Evolutionary conservation across 805 yeast genomes (phyloP).

Genomic region (Suhomyces emberorum): DNA sequence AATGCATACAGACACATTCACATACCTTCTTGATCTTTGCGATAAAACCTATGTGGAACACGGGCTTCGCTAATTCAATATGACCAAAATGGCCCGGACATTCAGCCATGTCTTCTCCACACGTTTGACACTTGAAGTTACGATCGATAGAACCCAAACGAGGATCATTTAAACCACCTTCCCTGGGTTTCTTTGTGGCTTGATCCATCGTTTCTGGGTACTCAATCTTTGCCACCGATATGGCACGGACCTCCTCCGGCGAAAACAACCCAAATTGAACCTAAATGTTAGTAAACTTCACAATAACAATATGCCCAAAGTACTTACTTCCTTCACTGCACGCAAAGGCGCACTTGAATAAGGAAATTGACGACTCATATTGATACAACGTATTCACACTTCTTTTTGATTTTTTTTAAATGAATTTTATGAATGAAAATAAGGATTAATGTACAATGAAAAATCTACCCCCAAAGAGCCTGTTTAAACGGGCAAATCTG

Average conservation of each 20-base stretch:
- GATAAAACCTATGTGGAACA: constrained; percentile 96
- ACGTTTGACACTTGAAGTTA: constrained; percentile 96
- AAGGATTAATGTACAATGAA: neutral
- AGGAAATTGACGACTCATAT: constrained; percentile 60
- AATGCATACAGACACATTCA: constrained; percentile 97
- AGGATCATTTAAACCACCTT: constrained; percentile 96
- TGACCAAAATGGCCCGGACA: constrained; percentile 99
- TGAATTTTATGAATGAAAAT: constrained; percentile 5
- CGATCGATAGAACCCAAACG: constrained; percentile 96
- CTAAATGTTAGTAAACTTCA: constrained; percentile 31
- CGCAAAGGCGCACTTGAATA: constrained; percentile 98
- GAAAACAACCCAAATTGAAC: constrained; percentile 96
- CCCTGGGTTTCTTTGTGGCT: constrained; percentile 88
- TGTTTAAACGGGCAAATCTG: too few species aligned
- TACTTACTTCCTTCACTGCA: constrained; percentile 86
- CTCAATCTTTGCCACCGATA: constrained; percentile 95
- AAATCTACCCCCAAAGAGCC: constrained; percentile 1
- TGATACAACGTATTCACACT: constrained; percentile 9
- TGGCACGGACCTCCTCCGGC: constrained; percentile 94
- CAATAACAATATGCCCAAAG: constrained; percentile 1
- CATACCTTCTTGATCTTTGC: constrained; percentile 91
- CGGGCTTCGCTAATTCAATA: constrained; percentile 97
- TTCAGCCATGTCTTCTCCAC: constrained; percentile 99
- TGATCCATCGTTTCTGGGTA: constrained; percentile 99
- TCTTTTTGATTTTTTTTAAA: constrained; percentile 12